These are phyloP conservation scores for Grigorovia yakushimaensis DNA, from an alignment of 805 yeast species.

Conservation along the genomic window DNA sequence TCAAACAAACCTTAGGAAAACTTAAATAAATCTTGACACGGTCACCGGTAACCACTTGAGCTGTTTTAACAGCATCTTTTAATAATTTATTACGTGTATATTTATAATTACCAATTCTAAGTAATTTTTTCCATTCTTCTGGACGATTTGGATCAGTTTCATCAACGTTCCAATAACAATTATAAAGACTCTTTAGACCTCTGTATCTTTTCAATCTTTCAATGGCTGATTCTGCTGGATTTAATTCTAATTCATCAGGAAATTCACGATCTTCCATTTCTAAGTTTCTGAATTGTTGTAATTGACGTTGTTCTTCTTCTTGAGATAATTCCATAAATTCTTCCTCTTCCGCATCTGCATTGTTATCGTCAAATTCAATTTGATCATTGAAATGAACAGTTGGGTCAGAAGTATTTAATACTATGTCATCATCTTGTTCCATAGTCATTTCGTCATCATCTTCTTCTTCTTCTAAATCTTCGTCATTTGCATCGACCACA, in stretches of 20 bases:
- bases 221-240: constrained; percentile 64
- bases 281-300: constrained; percentile 52
- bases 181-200: constrained; percentile 75
- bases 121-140: constrained; percentile 61
- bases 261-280: constrained; percentile 83
- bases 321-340: constrained; percentile 63
- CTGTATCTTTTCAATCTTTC: constrained; percentile 71
- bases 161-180: constrained; percentile 79
- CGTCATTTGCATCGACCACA: constrained; percentile 30
- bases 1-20: constrained; percentile 41
- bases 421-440: constrained; percentile 21
- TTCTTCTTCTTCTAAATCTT: constrained; percentile 24
- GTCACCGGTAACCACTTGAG: constrained; percentile 52
- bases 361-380: constrained; percentile 33
- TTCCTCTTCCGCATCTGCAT: constrained; percentile 42
- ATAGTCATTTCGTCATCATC: constrained; percentile 19
- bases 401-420: constrained; percentile 5
- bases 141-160: constrained; percentile 75
- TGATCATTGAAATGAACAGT: constrained; percentile 27
- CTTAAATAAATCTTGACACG: constrained; percentile 49
- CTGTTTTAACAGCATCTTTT: constrained; percentile 44
- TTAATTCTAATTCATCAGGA: constrained; percentile 89
- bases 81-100: constrained; percentile 60
- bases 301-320: constrained; percentile 78
- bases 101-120: constrained; percentile 66